These are phyloP conservation scores for Fomitopsis pinicola DNA, from an alignment of 1,284 basidiomycete species.

Conservation along the genomic window DNA sequence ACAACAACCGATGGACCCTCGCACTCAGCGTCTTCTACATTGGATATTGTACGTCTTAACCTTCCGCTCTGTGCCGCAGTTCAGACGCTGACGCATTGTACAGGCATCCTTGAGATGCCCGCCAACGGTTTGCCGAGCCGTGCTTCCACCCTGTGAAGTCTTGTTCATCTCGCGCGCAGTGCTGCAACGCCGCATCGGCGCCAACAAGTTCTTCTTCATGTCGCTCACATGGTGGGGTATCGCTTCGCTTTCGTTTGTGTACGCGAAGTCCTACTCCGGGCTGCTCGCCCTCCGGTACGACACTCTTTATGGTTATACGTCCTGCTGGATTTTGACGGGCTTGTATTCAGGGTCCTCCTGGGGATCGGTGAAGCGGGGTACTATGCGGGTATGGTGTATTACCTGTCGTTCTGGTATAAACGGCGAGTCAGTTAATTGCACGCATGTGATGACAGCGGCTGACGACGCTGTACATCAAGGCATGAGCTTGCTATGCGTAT, in stretches of 20 bases:
- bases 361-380: constrained; percentile 50
- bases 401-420: constrained; percentile 48
- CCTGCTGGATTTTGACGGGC: not conserved
- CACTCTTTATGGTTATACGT: not conserved
- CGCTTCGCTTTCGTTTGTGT: constrained; percentile 46
- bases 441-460: too few relatives aligned
- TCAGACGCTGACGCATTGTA: not conserved
- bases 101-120: constrained; percentile 53
- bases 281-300: constrained; percentile 42
- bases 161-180: constrained; percentile 27
- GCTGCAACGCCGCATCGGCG: constrained; percentile 50
- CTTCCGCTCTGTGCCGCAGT: not conserved
- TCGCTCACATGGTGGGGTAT: constrained; percentile 50
- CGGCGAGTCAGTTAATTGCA: constrained; percentile 2
- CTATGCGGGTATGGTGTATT: constrained; percentile 55
- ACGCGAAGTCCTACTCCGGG: constrained; percentile 47
- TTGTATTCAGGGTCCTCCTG: constrained; percentile 29
- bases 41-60: constrained; percentile 42
- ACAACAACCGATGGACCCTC: constrained; percentile 51
- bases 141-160: not conserved
- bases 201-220: constrained; percentile 55
- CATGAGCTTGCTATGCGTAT: constrained; percentile 52
- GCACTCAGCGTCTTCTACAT: constrained; percentile 55
- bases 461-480: constrained; percentile 19
- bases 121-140: constrained; percentile 37